phyloP scores from a whole-genome alignment of 2,329 filamentous ascomycete genomes.

The Phaeosphaeriaceae sp. region DNA sequence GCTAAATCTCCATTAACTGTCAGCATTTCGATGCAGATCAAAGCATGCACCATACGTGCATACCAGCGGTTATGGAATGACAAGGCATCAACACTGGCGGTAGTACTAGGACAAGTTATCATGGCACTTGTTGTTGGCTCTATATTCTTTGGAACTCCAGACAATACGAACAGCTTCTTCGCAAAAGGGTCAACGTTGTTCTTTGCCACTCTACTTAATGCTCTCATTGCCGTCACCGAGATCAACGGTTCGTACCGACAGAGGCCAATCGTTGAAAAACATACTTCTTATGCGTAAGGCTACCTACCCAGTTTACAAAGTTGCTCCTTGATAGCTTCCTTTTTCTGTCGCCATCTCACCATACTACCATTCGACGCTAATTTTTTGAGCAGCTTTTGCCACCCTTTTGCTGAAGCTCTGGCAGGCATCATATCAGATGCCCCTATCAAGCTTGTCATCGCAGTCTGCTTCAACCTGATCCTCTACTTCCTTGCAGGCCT shows the following conservation, averaged over 20 bases:
- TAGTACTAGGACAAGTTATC: constrained; percentile 66
- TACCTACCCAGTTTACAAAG: too few species aligned
- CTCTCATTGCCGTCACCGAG: constrained; percentile 69
- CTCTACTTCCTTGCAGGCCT: too few species aligned
- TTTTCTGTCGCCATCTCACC: too few species aligned
- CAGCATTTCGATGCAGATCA: constrained; percentile 54
- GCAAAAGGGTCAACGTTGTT: constrained; percentile 69
- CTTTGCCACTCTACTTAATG: constrained; percentile 67
- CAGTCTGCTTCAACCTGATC: constrained; percentile 80
- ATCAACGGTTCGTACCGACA: constrained; percentile 64
- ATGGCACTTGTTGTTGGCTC: constrained; percentile 68
- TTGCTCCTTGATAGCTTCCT: too few species aligned
- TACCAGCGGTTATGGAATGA: constrained; percentile 72
- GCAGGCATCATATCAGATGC: too few species aligned
- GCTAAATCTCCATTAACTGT: constrained; percentile 61
- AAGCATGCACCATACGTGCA: constrained; percentile 63
- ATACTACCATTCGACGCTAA: too few species aligned
- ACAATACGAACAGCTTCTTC: constrained; percentile 66
- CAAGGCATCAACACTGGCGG: constrained; percentile 66
- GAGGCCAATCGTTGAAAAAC: constrained; percentile 85
- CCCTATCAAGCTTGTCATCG: too few species aligned
- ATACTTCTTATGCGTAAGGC: constrained; percentile 85
- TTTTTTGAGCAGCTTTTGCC: too few species aligned
- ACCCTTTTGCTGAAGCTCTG: too few species aligned
- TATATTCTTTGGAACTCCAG: constrained; percentile 69